Evolutionary conservation across 2,329 filamentous ascomycete species (phyloP), one percentile per base, ranked within the genome.

Genomic region (Monilinia fructicola): DNA sequence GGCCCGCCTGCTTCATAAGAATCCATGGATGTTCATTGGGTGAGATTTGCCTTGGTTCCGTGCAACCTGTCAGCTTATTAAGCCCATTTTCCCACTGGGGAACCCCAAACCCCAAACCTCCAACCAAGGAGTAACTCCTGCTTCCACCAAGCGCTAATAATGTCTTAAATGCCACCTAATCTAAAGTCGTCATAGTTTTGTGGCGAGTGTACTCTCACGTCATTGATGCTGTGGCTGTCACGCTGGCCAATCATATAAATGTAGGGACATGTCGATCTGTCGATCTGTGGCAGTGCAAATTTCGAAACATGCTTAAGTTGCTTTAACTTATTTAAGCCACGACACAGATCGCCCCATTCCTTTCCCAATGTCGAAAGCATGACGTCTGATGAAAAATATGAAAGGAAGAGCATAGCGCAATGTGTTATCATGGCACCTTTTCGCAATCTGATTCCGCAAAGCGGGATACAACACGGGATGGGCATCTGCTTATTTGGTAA

Each of bases 131-230:
- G 12, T 26, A 1, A 10, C 26, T 52, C 48, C 59, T 26, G 6
- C 38, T 40, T 40, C n/a, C 9, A 21, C 18, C 23, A 26, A 35
- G 16, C 10, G 38, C n/a, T 7, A 35, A 5, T 7, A 35, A 35
- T 35, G 31, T 35, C 31, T 35, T 35, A 35, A 35, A 35, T 48
- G 21, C 53, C 26, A 44, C 26, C 40, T 38, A 56, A 58, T 65
- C 42, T n/a, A 35, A 44, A 56, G 53, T 65, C 62, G 62, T 65
- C 62, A 65, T 65, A 56, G 14, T 16, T 35, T 35, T 56, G 50
- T 54, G 40, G 53, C 42, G 31, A 46, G 16, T 40, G 23, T 21
- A 11, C 16, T 44, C 40, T 50, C 38, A 58, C 53, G 62, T 40
- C 53, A 65, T 65, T 28, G 31, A 3, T 14, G 1, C 4, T 58